Evolutionary conservation across 345 rosid species (phyloP).

Genomic region (Populus simonii): DNA sequence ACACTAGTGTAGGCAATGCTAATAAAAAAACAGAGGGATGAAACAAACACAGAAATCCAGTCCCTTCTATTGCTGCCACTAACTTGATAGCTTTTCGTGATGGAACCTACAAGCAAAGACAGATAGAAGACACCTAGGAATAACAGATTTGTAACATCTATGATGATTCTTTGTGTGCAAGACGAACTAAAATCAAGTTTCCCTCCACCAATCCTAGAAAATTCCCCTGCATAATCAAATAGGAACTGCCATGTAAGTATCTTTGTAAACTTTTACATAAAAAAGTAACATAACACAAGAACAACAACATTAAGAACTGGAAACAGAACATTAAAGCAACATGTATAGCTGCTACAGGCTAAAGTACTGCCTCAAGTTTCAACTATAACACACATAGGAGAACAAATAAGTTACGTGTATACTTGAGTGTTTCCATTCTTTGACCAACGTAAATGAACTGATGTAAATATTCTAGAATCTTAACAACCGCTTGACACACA

Average conservation of each 20-base stretch:
- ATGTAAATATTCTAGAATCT: too few relatives aligned
- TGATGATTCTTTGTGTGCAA: constrained; percentile 53
- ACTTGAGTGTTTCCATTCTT: too few relatives aligned
- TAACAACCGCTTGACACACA: too few relatives aligned
- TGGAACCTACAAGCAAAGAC: constrained; percentile 32
- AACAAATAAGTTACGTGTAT: too few relatives aligned
- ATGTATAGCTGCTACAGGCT: too few relatives aligned
- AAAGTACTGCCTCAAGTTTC: too few relatives aligned
- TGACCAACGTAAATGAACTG: too few relatives aligned
- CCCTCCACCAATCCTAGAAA: constrained; percentile 53
- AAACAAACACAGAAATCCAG: constrained; percentile 35
- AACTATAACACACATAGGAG: too few relatives aligned
- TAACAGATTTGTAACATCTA: constrained; percentile 50
- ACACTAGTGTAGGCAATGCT: constrained; percentile 35
- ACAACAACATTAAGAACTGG: too few relatives aligned
- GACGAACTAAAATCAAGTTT: constrained; percentile 36
- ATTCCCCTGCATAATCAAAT: constrained; percentile 36
- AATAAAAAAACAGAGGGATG: constrained; percentile 42
- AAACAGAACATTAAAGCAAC: too few relatives aligned
- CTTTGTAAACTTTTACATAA: too few relatives aligned
- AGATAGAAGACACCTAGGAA: constrained; percentile 59
- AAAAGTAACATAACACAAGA: too few relatives aligned
- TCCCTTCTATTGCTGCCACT: constrained; percentile 31
- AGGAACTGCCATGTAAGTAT: background rate
- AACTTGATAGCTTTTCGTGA: constrained; percentile 18